These are phyloP conservation scores for Cercospora sp. DNA, from an alignment of 2,329 filamentous ascomycete species.

Conservation along the genomic window DNA sequence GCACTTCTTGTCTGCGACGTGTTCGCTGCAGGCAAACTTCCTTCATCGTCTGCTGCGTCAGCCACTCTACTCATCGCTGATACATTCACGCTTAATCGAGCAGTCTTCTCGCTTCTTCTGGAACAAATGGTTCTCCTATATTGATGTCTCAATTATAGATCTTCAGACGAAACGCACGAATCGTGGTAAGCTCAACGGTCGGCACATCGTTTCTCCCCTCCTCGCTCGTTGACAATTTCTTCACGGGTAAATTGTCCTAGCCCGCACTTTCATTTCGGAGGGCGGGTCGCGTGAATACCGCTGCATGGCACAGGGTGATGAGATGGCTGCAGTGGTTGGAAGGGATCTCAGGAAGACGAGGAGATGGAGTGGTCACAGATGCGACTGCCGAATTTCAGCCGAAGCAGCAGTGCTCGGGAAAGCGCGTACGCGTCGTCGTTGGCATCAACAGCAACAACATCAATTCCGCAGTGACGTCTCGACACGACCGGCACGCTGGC, in stretches of 20 bases:
- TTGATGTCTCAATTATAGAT: not conserved
- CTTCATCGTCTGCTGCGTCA: not conserved
- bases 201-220: not conserved
- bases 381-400: not conserved
- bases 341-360: not conserved
- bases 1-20: not conserved
- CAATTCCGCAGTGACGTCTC: not conserved
- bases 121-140: not conserved
- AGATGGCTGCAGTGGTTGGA: not conserved
- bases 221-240: not conserved
- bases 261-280: not conserved
- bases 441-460: not conserved
- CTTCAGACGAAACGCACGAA: not conserved
- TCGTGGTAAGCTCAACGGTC: not conserved
- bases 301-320: not conserved
- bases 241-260: not conserved
- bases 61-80: not conserved
- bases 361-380: not conserved
- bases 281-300: not conserved
- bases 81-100: not conserved
- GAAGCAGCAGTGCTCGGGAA: not conserved
- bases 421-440: not conserved
- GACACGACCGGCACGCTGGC: not conserved
- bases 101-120: not conserved
- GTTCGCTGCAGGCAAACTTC: not conserved